Conservation (phyloP, 352 stramenopile genomes). For the Globisporangium nunn region DNA sequence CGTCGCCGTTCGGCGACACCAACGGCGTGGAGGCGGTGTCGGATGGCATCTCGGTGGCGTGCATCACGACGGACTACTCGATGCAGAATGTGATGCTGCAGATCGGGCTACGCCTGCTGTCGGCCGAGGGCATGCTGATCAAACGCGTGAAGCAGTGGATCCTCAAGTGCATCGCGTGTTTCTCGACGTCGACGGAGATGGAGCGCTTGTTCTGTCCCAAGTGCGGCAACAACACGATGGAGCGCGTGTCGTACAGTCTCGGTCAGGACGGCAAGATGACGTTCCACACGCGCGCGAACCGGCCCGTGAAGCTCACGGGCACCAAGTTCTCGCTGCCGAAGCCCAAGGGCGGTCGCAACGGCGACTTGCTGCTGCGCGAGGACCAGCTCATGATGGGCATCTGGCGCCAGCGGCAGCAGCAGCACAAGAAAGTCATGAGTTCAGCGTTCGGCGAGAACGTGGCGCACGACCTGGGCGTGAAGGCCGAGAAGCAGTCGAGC, state of each 20-base stretch:
- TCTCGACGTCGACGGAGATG: constrained; percentile 92
- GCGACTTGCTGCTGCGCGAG: constrained; percentile 95
- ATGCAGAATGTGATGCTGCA: constrained; percentile 90
- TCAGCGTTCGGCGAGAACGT: constrained; percentile 95
- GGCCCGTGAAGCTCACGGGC: constrained; percentile 88
- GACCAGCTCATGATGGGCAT: constrained; percentile 96
- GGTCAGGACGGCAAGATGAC: constrained; percentile 89
- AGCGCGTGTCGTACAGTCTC: constrained; percentile 92
- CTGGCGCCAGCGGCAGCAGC: constrained; percentile 93
- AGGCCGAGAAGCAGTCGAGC: constrained; percentile 85
- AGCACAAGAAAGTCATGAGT: constrained; percentile 87
- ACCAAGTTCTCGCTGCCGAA: constrained; percentile 98
- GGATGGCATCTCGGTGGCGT: constrained; percentile 48
- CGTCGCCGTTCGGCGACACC: constrained; percentile 70
- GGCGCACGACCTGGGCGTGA: constrained; percentile 89
- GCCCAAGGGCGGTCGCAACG: constrained; percentile 87
- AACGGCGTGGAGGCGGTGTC: constrained; percentile 57
- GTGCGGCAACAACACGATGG: constrained; percentile 94
- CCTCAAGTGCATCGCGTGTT: constrained; percentile 95
- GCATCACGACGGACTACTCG: constrained; percentile 86
- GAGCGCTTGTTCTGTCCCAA: constrained; percentile 94
- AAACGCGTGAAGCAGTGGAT: constrained; percentile 93
- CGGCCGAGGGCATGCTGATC: constrained; percentile 80
- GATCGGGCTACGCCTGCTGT: constrained; percentile 78
- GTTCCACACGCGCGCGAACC: constrained; percentile 79